Evolutionary conservation across 2,329 filamentous ascomycete species (phyloP), one percentile per base, ranked within the genome.

Genomic region (Emmonsiellopsis sp.): DNA sequence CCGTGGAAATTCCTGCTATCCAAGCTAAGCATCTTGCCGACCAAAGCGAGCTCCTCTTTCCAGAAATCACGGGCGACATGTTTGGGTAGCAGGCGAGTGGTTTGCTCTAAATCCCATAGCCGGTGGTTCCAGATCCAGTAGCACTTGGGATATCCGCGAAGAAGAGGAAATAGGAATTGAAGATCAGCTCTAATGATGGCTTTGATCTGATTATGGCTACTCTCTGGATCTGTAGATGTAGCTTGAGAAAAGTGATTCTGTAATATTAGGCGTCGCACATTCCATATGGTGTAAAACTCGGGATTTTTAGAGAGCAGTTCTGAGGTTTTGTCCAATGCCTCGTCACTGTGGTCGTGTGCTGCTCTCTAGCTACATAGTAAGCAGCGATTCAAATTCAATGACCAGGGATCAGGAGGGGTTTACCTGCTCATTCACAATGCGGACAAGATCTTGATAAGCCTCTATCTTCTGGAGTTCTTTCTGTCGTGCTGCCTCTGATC

Each of bases 111-210:
- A 2, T 92, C 75, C 91, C 93, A 98, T 45, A 86, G 72, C 32
- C 93, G 85, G 70, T 96, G 92, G 62, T 95, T 95, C 93, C 93
- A 98, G 64, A 98, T 92, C 92, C 93, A 97, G 74, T 98, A 98
- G 77, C 93, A 97, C 69, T 98, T 98, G 6, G 93, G 93, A 60
- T 83, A 92, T 60, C 89, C 83, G 58, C 88, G 79, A 49, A 98
- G 80, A 17, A 98, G 78, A 0, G 88, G 88, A 42, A 96, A 81
- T 36, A 92, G 84, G 65, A 96, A 95, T 47, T 75, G 74, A 36
- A 98, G 77, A 67, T 98, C 93, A 53, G 80, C 75, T 46, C 81
- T 79, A 56, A 97, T 78, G 34, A 85, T 65, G 2, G 82, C 72
- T 42, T 74, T 67, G 33, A 73, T 66, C 43, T 56, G 69, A 59